A percentile compares a stretch with the other conserved stretches of the same genome.
phyloP scores from a whole-genome alignment of 192 early-diverging fungal species.

The Rhizophagus prolifer region DNA sequence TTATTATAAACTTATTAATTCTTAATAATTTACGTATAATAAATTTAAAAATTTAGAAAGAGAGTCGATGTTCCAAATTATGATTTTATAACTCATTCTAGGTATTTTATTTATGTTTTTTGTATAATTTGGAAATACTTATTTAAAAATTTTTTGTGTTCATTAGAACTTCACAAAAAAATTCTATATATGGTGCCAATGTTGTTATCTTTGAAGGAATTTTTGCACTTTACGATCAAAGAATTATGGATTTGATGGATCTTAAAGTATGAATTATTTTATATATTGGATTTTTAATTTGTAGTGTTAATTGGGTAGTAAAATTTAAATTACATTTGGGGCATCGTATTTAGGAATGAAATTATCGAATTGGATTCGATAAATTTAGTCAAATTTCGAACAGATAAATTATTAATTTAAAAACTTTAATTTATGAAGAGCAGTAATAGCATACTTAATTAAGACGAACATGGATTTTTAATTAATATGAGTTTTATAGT shows the following conservation, averaged over 20 bases:
- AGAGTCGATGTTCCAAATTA: conserved; percentile 86
- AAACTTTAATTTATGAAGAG: too few relatives aligned
- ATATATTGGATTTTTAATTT: conserved; percentile 15
- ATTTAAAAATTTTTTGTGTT: not conserved
- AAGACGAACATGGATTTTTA: too few relatives aligned
- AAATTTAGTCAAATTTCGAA: too few relatives aligned
- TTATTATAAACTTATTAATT: conserved; percentile 15
- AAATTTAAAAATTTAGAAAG: conserved; percentile 36
- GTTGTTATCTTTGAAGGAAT: conserved; percentile 98
- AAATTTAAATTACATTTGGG: too few relatives aligned
- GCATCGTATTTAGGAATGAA: too few relatives aligned
- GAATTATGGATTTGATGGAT: conserved; percentile 80
- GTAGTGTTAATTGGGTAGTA: too few relatives aligned
- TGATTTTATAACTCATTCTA: conserved; percentile 85
- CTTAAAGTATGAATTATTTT: conserved; percentile 50
- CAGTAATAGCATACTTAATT: too few relatives aligned
- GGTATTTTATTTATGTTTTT: conserved; percentile 41
- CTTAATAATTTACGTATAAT: conserved; percentile 25
- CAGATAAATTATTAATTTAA: too few relatives aligned
- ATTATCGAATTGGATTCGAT: too few relatives aligned
- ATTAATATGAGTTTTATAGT: too few relatives aligned
- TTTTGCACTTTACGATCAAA: conserved; percentile 89
- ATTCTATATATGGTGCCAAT: conserved; percentile 87
- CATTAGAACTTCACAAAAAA: conserved; percentile 50
- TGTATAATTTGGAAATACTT: not conserved